Percentiles rank a stretch among this genome's conserved stretches.
These are phyloP conservation scores for Collybiopsis luxurians DNA, from an alignment of 768 basidiomycete species.

Conservation along the genomic window DNA sequence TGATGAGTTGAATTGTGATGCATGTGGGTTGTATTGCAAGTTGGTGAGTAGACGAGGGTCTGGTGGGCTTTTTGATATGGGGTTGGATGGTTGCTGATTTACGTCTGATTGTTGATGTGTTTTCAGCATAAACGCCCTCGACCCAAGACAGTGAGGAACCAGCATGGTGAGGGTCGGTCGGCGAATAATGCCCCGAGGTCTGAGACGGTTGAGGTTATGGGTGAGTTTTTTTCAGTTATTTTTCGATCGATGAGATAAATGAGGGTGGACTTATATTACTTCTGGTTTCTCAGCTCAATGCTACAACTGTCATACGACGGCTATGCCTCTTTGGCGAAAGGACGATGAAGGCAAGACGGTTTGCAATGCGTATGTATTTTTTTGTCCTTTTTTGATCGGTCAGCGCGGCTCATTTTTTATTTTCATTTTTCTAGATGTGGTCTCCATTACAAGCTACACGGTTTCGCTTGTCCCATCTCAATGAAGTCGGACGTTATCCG, in stretches of 20 bases:
- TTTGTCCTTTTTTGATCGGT: conserved; percentile 8
- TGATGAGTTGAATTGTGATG: conserved; percentile 88
- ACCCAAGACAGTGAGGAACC: conserved; percentile 83
- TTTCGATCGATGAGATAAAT: conserved; percentile 14
- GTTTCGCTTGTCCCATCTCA: conserved; percentile 80
- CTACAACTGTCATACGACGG: conserved; percentile 88
- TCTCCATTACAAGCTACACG: conserved; percentile 83
- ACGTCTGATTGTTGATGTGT: background rate
- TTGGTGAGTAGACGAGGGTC: conserved; percentile 45
- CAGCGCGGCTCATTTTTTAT: conserved; percentile 1
- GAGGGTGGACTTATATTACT: background rate
- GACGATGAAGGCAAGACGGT: conserved; percentile 91
- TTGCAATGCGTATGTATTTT: conserved; percentile 75
- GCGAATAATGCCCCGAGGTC: conserved; percentile 57
- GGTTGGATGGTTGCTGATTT: background rate
- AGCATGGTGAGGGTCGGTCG: conserved; percentile 68
- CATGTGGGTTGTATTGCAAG: conserved; percentile 86
- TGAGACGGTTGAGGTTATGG: conserved; percentile 72
- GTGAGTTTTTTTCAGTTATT: conserved; percentile 33
- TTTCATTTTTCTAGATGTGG: conserved; percentile 54
- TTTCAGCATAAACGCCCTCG: conserved; percentile 81
- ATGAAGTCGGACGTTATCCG: conserved; percentile 93
- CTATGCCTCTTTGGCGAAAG: conserved; percentile 87
- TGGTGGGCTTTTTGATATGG: conserved; percentile 11
- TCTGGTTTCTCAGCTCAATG: conserved; percentile 61